Base-by-base conservation (phyloP, 2,329 filamentous ascomycete genomes). In the Aaosphaeria pasadenensis region DNA sequence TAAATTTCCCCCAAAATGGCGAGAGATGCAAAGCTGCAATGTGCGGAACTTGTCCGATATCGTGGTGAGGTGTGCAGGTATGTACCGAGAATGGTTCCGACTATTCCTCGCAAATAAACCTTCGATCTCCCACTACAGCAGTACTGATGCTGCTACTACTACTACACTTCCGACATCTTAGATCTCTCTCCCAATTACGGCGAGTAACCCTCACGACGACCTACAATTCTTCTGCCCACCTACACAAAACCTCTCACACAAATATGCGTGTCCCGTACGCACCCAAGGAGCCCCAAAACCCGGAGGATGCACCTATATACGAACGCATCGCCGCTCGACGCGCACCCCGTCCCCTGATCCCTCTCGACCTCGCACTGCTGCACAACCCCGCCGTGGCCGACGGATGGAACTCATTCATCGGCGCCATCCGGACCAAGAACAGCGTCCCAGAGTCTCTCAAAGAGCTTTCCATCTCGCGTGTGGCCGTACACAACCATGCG, bases 401-500 rank as follows among this genome's bases (percentile, higher is more conserved):
- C 56, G 80, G 80, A 44, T 84, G 80, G 74, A 82, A 82, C 60
- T 70, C 73, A n/a, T 82, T 83, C 60, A 73, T 83, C 47, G 78
- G 79, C 36, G 74, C 80, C 13, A 78, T 84, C 42, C 77, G 81
- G 47, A 81, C 76, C 7, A 69, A 74, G 49, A 83, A 77, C 5
- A 75, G 71, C 6, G 64, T 83, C 3, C 64, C 76, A 5, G 69
- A 71, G 4, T 57, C 57, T 56, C 61, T 91, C 43, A 84, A 87
- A 53, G 90, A 95, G 73, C 75, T 94, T 6, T 86, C 88, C 55
- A 91, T 95, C 59, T 87, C 82, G 56, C 81, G 90, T 44, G 87
- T 95, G n/a, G 91, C 91, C 11, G 84, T 86, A 17, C 81, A 89
- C 60, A 95, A 95, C 70, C 69, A 79, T 11, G 91, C 91, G 0